Conservation (phyloP, 192 early-diverging fungal genomes). For the Piromyces finnis region DNA sequence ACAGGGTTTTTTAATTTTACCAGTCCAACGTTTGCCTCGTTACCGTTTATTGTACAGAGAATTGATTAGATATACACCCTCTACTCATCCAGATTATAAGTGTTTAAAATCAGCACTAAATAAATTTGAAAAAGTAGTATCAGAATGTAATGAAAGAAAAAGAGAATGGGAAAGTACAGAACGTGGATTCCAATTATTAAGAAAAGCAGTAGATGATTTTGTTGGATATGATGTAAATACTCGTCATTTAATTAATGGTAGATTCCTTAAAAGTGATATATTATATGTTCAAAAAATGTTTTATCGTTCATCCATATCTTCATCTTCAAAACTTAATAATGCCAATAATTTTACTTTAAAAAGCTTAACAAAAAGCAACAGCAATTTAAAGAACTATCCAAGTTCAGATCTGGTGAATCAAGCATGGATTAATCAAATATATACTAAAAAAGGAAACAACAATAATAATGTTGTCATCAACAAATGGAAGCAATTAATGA, state of each 20-base stretch:
- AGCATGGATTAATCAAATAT: background rate
- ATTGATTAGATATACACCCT: slow-evolving; percentile 56
- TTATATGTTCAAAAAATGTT: background rate
- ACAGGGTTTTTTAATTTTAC: slow-evolving; percentile 69
- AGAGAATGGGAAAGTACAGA: slow-evolving; percentile 37
- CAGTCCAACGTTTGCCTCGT: slow-evolving; percentile 84
- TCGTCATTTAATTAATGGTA: background rate
- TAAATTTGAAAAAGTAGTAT: slow-evolving; percentile 13
- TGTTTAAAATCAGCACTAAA: background rate
- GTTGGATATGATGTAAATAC: background rate
- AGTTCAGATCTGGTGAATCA: background rate
- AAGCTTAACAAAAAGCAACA: background rate
- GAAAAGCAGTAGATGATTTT: background rate
- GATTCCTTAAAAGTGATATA: background rate
- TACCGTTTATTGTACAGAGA: slow-evolving; percentile 75
- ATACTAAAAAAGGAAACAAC: background rate
- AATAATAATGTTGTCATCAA: background rate
- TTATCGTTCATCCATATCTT: background rate
- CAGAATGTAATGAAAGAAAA: slow-evolving; percentile 74
- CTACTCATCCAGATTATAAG: background rate
- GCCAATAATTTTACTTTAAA: background rate
- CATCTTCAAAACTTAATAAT: background rate
- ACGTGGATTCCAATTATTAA: slow-evolving; percentile 4
- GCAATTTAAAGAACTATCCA: background rate
- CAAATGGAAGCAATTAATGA: background rate